Conservation (phyloP, 2,329 filamentous ascomycete genomes). For the Xylaria sp. region DNA sequence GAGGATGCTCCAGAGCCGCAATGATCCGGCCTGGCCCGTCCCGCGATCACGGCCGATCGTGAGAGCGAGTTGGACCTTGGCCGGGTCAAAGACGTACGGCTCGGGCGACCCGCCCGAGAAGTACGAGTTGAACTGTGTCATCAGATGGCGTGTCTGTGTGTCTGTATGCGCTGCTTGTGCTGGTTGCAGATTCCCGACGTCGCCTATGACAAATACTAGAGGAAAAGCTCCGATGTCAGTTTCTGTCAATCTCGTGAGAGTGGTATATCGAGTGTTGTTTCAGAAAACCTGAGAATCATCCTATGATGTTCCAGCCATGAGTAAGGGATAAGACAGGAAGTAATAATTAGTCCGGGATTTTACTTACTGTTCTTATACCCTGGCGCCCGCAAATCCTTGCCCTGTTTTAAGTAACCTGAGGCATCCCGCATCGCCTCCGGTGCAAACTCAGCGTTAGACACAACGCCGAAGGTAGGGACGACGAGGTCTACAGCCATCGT, state of each 20-base stretch:
- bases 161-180: slow-evolving; percentile 50
- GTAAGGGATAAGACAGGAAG: neutral
- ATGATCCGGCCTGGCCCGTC: slow-evolving; percentile 46
- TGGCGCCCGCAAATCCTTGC: slow-evolving; percentile 51
- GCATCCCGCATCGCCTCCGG: slow-evolving; percentile 52
- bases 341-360: neutral
- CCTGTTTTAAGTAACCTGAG: slow-evolving; percentile 53
- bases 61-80: slow-evolving; percentile 51
- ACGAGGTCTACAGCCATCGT: slow-evolving; percentile 58
- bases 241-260: neutral
- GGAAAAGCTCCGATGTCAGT: neutral
- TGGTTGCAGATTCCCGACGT: slow-evolving; percentile 56
- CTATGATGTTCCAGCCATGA: neutral
- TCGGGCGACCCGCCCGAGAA: slow-evolving; percentile 47
- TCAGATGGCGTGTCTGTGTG: slow-evolving; percentile 45
- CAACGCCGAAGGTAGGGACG: slow-evolving; percentile 59
- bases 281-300: too few species aligned
- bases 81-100: slow-evolving; percentile 47
- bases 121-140: slow-evolving; percentile 42
- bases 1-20: slow-evolving; percentile 45
- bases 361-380: slow-evolving; percentile 50
- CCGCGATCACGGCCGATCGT: slow-evolving; percentile 55
- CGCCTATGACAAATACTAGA: slow-evolving; percentile 57
- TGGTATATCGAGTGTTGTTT: neutral
- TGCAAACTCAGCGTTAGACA: slow-evolving; percentile 59